Evolutionary conservation across 352 stramenopile genomes (phyloP), one percentile per base, ranked within the genome.

Genomic region (Globisporangium mamillatum): DNA sequence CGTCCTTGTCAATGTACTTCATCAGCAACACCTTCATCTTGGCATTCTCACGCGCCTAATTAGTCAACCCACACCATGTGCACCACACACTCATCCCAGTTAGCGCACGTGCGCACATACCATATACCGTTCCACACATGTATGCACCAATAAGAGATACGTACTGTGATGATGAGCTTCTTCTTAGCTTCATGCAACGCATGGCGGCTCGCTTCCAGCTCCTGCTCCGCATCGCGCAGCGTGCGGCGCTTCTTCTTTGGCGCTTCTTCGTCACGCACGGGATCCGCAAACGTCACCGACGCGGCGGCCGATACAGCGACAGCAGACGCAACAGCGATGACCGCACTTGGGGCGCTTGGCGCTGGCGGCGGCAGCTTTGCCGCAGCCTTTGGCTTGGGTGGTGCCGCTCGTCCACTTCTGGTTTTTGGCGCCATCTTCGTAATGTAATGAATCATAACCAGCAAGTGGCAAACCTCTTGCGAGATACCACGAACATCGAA

Each of bases 21-120:
- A 92, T 87, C 27, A 95, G 75, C 63, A 94, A 56, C 66, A 94
- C 86, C 66, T 91, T 92, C 80, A 94, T 93, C 74, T 93, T 92
- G 61, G 88, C 88, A 66, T 94, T 94, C 67, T 95, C 88, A 24
- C 86, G 76, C 22, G 87, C 87, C 82, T 93, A 41, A 25, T 34
- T 32, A 32, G 27, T 32, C 3, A 9, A 60, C 38, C 38, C 38
- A 46, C 14, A 46, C 1, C 14, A 46, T 46, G 4, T 20, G 5
- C 12, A 46, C 18, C 38, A 20, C 38, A 46, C 14, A 46, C 10
- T 46, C 14, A 46, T 20, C 18, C 38, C 38, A 46, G 12, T 46
- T 46, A 44, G 36, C 36, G 12, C 10, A 18, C 3, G 0, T 18
- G 12, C 3, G 1, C 10, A 16, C 36, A 18, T 1, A 44, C 36